Evolutionary conservation across 2,329 filamentous ascomycete genomes (phyloP).

Genomic region (Fusarium bactridioides): DNA sequence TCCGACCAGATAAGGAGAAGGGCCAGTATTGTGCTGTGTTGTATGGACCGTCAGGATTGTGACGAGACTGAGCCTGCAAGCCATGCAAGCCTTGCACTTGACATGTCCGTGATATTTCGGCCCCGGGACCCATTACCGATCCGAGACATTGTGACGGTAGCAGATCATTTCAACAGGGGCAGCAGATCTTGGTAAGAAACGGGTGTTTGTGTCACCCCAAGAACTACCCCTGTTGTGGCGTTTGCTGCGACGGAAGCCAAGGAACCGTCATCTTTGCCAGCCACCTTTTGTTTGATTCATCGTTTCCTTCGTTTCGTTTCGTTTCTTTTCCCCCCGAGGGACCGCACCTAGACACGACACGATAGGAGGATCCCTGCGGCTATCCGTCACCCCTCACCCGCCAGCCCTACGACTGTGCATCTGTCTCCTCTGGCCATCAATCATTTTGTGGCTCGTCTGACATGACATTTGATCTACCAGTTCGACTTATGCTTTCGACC

Average conservation of each 20-base stretch:
- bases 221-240: conserved; percentile 17
- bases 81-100: background rate
- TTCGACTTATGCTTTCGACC: background rate
- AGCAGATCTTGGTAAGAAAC: conserved; percentile 15
- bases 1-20: background rate
- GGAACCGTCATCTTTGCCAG: conserved; percentile 2
- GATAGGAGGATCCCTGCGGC: conserved; percentile 4
- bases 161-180: conserved; percentile 24
- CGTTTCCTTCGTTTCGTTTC: background rate
- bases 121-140: conserved; percentile 6
- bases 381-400: background rate
- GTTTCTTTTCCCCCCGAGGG: background rate
- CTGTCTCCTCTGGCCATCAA: background rate
- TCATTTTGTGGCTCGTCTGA: conserved; percentile 14
- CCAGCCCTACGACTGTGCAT: conserved; percentile 14
- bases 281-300: conserved; percentile 2
- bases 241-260: conserved; percentile 9
- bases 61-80: background rate
- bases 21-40: background rate
- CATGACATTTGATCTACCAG: background rate
- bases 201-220: conserved; percentile 20
- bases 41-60: background rate
- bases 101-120: conserved; percentile 31
- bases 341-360: background rate
- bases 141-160: conserved; percentile 18